phyloP scores from a whole-genome alignment of 1,284 basidiomycete species.

The Rhodotorula sp. region DNA sequence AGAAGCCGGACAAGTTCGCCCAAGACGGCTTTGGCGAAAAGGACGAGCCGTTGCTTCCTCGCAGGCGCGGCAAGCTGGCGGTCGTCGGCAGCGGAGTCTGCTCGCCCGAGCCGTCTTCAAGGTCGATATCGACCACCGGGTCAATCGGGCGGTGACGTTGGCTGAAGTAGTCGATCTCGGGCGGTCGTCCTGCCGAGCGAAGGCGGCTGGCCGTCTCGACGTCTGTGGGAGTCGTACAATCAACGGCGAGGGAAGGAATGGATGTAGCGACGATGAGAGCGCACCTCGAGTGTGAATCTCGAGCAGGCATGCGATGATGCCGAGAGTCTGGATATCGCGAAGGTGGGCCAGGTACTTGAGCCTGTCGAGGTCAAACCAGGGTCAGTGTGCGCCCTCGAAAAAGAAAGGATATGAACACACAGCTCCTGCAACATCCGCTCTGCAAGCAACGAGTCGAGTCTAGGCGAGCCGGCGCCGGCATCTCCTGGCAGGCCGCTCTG shows the following conservation, averaged over 20 bases:
- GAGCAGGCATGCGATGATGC: slow-evolving; percentile 68
- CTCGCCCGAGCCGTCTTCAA: slow-evolving; percentile 12
- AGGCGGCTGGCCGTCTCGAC: slow-evolving; percentile 6
- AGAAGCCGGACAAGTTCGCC: slow-evolving; percentile 37
- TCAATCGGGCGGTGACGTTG: slow-evolving; percentile 22
- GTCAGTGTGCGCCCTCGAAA: slow-evolving; percentile 6
- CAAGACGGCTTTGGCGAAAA: slow-evolving; percentile 33
- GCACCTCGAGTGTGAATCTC: slow-evolving; percentile 33
- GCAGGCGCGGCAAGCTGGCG: not conserved
- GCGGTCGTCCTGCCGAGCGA: not conserved
- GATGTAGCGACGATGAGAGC: not conserved
- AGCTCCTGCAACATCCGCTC: slow-evolving; percentile 46
- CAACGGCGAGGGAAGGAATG: not conserved
- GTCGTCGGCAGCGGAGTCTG: slow-evolving; percentile 27
- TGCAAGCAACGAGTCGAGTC: slow-evolving; percentile 34
- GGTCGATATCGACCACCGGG: not conserved
- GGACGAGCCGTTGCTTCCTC: slow-evolving; percentile 1
- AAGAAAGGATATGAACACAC: not conserved
- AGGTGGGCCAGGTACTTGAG: slow-evolving; percentile 48
- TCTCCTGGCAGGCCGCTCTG: slow-evolving; percentile 30
- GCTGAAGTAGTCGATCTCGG: slow-evolving; percentile 37
- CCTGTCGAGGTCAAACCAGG: slow-evolving; percentile 45
- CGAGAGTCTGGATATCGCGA: slow-evolving; percentile 78
- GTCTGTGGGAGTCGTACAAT: not conserved
- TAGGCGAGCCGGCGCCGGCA: slow-evolving; percentile 10